phyloP scores from a whole-genome alignment of 331 rosid genomes.

The Malus hybrid region DNA sequence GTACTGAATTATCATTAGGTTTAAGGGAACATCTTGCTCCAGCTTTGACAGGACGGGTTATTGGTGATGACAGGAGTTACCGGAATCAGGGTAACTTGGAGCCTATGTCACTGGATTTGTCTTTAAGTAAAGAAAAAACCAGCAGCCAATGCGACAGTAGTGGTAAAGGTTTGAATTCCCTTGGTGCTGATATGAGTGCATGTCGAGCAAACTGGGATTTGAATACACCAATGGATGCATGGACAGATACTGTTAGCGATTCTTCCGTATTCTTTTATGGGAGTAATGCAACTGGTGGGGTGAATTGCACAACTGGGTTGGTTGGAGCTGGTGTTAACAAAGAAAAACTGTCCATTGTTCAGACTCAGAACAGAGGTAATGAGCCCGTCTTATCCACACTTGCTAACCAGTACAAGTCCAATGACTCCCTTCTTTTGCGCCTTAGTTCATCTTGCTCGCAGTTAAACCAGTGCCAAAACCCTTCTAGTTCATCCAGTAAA shows the following conservation, averaged over 20 bases:
- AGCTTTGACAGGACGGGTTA: slow-evolving; percentile 14
- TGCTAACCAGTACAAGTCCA: slow-evolving; percentile 16
- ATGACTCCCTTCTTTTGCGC: slow-evolving; percentile 21
- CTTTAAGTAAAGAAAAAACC: slow-evolving; percentile 44
- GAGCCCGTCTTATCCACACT: slow-evolving; percentile 3
- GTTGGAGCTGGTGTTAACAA: slow-evolving; percentile 9
- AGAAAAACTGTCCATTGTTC: slow-evolving; percentile 15
- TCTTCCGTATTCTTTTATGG: slow-evolving; percentile 22
- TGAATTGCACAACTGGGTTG: slow-evolving; percentile 18
- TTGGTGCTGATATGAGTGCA: slow-evolving; percentile 24
- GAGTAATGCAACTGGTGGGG: slow-evolving; percentile 10
- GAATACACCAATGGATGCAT: slow-evolving; percentile 89
- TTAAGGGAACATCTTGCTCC: slow-evolving; percentile 33
- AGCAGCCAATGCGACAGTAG: slow-evolving; percentile 20
- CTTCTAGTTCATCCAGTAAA: slow-evolving; percentile 31
- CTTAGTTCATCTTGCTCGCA: slow-evolving; percentile 27
- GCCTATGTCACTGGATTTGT: slow-evolving; percentile 41
- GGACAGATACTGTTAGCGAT: slow-evolving; percentile 55
- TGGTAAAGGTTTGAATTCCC: slow-evolving; percentile 16
- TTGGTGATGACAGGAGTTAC: slow-evolving; percentile 13
- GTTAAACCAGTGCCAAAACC: slow-evolving; percentile 9
- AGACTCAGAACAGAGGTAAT: slow-evolving; percentile 13
- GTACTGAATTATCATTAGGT: slow-evolving; percentile 39
- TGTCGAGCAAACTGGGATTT: slow-evolving; percentile 94
- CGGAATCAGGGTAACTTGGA: slow-evolving; percentile 29